phyloP scores from a whole-genome alignment of 2,329 filamentous ascomycete genomes.

The Botryotinia convoluta region DNA sequence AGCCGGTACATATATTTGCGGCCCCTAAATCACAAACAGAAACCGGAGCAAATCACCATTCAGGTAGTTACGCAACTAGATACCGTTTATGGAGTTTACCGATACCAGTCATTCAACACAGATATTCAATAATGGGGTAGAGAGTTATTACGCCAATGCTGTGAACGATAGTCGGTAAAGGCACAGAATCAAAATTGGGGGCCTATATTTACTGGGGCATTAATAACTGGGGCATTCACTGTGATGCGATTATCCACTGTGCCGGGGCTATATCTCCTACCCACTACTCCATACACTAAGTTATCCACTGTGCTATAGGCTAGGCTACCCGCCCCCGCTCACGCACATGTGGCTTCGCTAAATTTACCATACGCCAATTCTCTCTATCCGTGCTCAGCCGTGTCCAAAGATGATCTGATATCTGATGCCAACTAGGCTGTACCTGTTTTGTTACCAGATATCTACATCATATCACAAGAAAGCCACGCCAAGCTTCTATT shows the following conservation, averaged over 20 bases:
- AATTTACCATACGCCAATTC: not conserved
- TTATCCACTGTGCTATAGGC: not conserved
- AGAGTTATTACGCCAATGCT: not conserved
- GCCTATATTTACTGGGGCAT: not conserved
- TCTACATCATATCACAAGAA: not conserved
- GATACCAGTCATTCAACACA: not conserved
- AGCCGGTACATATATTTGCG: not conserved
- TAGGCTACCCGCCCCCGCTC: not conserved
- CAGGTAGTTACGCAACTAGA: not conserved
- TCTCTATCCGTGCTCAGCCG: not conserved
- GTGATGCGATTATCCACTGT: not conserved
- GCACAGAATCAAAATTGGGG: constrained; percentile 5
- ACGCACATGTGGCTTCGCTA: not conserved
- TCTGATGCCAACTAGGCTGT: not conserved
- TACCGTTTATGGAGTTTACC: not conserved
- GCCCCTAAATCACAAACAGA: not conserved
- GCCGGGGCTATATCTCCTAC: not conserved
- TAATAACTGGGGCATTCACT: not conserved
- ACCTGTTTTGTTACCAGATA: not conserved
- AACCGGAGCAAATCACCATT: not conserved
- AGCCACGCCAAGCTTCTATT: not conserved
- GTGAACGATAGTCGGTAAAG: not conserved
- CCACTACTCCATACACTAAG: not conserved
- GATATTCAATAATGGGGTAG: not conserved
- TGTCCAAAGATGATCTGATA: not conserved